These are phyloP conservation scores for Escovopsis sp. DNA, from an alignment of 2,329 filamentous ascomycete species.

Conservation along the genomic window DNA sequence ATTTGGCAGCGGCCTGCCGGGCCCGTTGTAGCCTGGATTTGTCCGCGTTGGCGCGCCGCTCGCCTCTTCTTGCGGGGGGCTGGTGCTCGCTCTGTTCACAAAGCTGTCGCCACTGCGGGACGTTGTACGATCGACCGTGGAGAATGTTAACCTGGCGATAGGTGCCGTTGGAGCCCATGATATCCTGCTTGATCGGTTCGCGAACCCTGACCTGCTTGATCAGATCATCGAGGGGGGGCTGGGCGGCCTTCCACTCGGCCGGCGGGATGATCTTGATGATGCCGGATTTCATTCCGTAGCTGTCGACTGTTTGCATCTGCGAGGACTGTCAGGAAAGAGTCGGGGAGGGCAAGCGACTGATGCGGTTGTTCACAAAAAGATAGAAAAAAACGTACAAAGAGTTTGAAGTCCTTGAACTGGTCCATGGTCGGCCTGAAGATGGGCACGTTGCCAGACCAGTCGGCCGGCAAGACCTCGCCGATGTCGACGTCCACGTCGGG, in stretches of 20 bases:
- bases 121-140: conserved; percentile 88
- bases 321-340: conserved; percentile 13
- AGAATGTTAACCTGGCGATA: conserved; percentile 97
- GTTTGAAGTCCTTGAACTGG: conserved; percentile 87
- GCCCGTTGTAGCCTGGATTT: conserved; percentile 31
- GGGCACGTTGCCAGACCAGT: conserved; percentile 83
- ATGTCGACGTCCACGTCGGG: conserved; percentile 41
- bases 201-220: conserved; percentile 88
- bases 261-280: conserved; percentile 95
- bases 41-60: conserved; percentile 51
- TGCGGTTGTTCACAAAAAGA: not conserved
- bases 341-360: not conserved
- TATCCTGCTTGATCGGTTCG: conserved; percentile 96
- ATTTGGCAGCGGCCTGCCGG: conserved; percentile 20
- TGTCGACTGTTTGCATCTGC: conserved; percentile 68
- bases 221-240: conserved; percentile 66
- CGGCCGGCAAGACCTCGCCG: conserved; percentile 67
- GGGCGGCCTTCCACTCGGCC: conserved; percentile 74
- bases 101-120: conserved; percentile 88
- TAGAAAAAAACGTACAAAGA: conserved; percentile 48
- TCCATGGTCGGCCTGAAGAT: conserved; percentile 93
- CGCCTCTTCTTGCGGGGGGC: conserved; percentile 78
- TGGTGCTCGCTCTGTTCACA: conserved; percentile 94
- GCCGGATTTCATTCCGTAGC: conserved; percentile 92
- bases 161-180: conserved; percentile 86